phyloP scores from a whole-genome alignment of 1,284 basidiomycete genomes.

The Mycena citricolor region DNA sequence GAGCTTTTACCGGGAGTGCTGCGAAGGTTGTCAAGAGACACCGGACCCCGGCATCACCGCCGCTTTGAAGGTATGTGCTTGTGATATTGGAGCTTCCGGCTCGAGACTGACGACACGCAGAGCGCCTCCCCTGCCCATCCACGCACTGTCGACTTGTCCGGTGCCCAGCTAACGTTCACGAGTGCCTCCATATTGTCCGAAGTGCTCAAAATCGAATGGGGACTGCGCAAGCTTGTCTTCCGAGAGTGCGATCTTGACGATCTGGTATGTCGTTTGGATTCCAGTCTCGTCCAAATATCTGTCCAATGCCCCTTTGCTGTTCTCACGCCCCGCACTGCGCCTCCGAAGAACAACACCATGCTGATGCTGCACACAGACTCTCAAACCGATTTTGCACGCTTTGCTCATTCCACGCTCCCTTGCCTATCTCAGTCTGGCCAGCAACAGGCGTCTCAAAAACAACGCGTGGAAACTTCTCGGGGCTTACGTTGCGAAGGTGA shows the following conservation, averaged over 20 bases:
- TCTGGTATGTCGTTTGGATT: constrained; percentile 42
- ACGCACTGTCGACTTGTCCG: constrained; percentile 75
- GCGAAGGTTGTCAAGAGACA: constrained; percentile 70
- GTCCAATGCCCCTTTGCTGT: neutral
- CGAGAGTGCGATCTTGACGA: constrained; percentile 83
- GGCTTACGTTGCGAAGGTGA: constrained; percentile 75
- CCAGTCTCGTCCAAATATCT: constrained; percentile 12
- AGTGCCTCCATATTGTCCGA: constrained; percentile 83
- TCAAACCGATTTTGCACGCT: constrained; percentile 91
- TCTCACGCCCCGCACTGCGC: too few relatives aligned
- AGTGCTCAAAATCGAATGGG: constrained; percentile 88
- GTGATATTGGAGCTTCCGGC: constrained; percentile 21
- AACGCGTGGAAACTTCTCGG: constrained; percentile 82
- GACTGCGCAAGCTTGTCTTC: constrained; percentile 77
- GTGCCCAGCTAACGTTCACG: constrained; percentile 69
- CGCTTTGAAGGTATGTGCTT: constrained; percentile 65
- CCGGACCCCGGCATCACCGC: constrained; percentile 65
- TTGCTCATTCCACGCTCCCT: constrained; percentile 84
- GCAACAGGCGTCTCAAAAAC: constrained; percentile 80
- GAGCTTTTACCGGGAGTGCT: constrained; percentile 80
- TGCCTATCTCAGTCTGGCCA: constrained; percentile 77
- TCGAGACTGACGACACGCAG: constrained; percentile 31
- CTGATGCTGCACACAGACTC: constrained; percentile 43
- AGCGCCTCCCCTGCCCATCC: constrained; percentile 54
- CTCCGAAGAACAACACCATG: too few relatives aligned